Evolutionary conservation across 352 stramenopile genomes (phyloP), one percentile per base, ranked within the genome.

Genomic region (Phytophthora fragariae): DNA sequence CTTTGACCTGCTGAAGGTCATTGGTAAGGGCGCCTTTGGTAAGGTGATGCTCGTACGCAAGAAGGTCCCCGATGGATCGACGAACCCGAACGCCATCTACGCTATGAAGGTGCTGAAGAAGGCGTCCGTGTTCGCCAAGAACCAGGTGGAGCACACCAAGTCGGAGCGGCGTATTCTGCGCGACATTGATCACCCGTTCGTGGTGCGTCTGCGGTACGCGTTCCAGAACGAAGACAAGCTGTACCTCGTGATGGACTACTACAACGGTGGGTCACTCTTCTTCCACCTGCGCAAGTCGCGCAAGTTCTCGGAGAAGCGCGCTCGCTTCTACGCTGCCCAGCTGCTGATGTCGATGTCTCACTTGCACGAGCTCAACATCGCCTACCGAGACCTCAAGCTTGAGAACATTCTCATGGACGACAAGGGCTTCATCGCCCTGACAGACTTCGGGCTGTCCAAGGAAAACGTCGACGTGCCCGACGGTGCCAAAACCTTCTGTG

Each of bases 11-110:
- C 83, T 99, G 9, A 98, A 98, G 76, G 94, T 99, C 19, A 97
- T 99, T 57, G 97, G 97, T 29, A 98, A 99, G 71, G 96, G 96
- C 31, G 92, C 93, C 8, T 99, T 99, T 72, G 96, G 96, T 44
- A 99, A 99, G 79, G 96, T 99, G 3, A 98, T 99, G 88, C 81
- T 98, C 19, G 96, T 98, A 31, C 86, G 95, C 54, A 97, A 97
- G 72, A 98, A 98, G 70, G 81, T 89, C 19, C 81, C 96, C 12
- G 89, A 94, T 68, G 80, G 69, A 46, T 65, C 76, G 17, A 72
- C 76, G 17, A 92, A 85, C 72, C 75, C 85, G 50, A 94, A 94
- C 57, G 84, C 89, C 24, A 96, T 97, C 52, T 98, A 97, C 79
- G 94, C 94, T 37, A 97, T 98, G 93, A 98, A 98, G 68, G 92